Evolutionary conservation across 768 basidiomycete species (phyloP), one percentile per base, ranked within the genome.

Genomic region (Gloeopeniophorella convolvens): DNA sequence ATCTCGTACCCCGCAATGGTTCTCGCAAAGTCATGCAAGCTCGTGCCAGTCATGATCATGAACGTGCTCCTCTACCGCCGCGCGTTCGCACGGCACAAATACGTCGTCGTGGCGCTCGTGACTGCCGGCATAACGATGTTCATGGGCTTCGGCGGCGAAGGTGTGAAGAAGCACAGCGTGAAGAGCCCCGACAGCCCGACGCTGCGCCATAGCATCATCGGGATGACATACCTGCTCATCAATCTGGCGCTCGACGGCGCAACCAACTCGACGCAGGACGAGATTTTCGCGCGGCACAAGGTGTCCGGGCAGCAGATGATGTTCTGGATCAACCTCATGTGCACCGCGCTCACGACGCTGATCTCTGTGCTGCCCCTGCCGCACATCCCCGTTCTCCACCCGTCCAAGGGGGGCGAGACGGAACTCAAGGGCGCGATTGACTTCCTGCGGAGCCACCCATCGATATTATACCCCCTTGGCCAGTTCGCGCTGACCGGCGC

Each of bases 1-100:
- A 93, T 99, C 63, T 92, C 92, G 15, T 98, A 97, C 73, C 96
- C 96, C 42, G 92, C 95, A 36, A 95, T 97, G 89, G 94, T 98
- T 28, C 85, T 98, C 57, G 96, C 90, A 45, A 98, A 98, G 67
- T 97, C 94, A 0, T 98, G 96, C 77, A 98, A 98, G 66, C 89
- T 99, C 64, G 91, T 99, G 36, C 96, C 96, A 0, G 96, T 94
- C 53, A 90, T 95, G 81, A 78, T 98, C 66, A 93, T 98, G 86
- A 97, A 98, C 69, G 83, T 98, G 60, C 61, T 98, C 32, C 76
- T 97, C 51, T 98, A 98, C 69, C 90, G 94, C 47, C 85, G 95
- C 42, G 77, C 78, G 56, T 98, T 97, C 66, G 88, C 92, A 0
- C 77, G 82, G 1, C 87, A 98, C 78, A 98, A 98, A 65, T 99